phyloP scores from a whole-genome alignment of 2,329 filamentous ascomycete species.

The Aaosphaeria pasadenensis region DNA sequence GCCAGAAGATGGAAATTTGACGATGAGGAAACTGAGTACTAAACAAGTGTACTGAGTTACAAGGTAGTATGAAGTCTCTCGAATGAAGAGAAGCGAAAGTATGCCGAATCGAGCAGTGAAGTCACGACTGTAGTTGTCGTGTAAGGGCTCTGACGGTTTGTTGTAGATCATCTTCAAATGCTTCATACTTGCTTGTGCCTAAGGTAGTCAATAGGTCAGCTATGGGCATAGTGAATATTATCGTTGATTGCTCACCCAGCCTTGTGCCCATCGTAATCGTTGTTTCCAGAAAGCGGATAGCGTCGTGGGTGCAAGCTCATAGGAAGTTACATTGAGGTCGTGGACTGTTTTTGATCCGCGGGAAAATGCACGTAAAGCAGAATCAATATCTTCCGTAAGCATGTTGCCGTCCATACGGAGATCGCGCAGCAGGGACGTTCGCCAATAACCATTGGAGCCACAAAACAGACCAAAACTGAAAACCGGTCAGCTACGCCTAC shows the following conservation, averaged over 20 bases:
- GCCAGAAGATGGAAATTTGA: conserved; percentile 41
- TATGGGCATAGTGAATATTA: background rate
- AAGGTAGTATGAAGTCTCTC: conserved; percentile 48
- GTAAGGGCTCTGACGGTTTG: conserved; percentile 32
- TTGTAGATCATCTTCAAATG: conserved; percentile 45
- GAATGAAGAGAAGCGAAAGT: conserved; percentile 44
- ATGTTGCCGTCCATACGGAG: conserved; percentile 51
- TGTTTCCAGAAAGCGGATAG: conserved; percentile 49
- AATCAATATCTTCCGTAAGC: conserved; percentile 52
- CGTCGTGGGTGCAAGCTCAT: conserved; percentile 48
- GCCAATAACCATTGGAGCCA: conserved; percentile 51
- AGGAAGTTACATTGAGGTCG: conserved; percentile 49
- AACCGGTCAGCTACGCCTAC: background rate
- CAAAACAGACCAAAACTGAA: conserved; percentile 48
- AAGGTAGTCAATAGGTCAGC: background rate
- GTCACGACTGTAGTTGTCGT: conserved; percentile 28
- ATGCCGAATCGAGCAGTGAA: conserved; percentile 43
- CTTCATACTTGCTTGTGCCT: conserved; percentile 44
- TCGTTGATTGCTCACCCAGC: conserved; percentile 34
- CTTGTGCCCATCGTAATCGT: conserved; percentile 50
- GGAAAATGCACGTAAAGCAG: conserved; percentile 45
- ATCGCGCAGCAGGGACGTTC: conserved; percentile 42
- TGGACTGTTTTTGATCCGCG: conserved; percentile 45
- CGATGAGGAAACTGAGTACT: conserved; percentile 45
- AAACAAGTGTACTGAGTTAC: conserved; percentile 50